Conservation (phyloP, 306 rosid species). For the peach (Prunus persica) region Prunus_persica_NCBIv2 NC_034016.1:10448001-10448500, state of each 20-base stretch:
- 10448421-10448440: neutral
- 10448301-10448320: constrained; percentile 93
- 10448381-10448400: constrained; percentile 50
- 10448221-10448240: neutral
- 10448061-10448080: neutral
- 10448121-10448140: neutral
- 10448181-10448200: neutral
- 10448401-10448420: constrained; percentile 7
- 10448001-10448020: neutral
- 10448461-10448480: neutral
- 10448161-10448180: neutral
- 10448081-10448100: neutral
- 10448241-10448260: constrained; percentile 1
- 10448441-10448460: neutral
- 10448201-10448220: neutral
- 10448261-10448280: constrained; percentile 74
- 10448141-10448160: neutral
- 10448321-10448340: constrained; percentile 91
- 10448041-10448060: neutral
- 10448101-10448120: neutral
- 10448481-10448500: constrained; percentile 12
- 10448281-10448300: constrained; percentile 85
- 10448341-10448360: constrained; percentile 95
- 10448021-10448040: neutral
- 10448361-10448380: constrained; percentile 96